Base-by-base conservation (phyloP, 257 asterid species). In the Cordia subcordata region DNA sequence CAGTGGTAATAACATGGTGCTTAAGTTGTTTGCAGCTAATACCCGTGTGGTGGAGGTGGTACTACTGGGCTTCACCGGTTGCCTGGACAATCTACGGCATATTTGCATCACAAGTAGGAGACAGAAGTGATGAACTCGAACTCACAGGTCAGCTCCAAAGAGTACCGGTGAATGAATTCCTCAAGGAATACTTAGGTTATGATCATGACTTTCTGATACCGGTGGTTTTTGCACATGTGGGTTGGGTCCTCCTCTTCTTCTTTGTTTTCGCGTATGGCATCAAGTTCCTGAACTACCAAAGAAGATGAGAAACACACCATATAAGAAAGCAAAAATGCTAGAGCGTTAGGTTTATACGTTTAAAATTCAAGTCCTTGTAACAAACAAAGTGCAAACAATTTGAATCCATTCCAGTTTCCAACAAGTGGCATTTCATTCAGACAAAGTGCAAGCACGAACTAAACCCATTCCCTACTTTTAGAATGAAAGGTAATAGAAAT, bases 31-130 rank as follows among this genome's bases (percentile, higher is more conserved):
- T 64, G 70, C 85, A 84, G 92, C 63, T 53, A 65, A 84, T 84
- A n/a, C 92, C 92, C 8, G 52, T 84, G 38, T 84, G 92, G 92
- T 81, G 92, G 92, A 84, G 92, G 62, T 84, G 92, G 92, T 84
- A 81, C 68, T 84, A 81, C 66, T 84, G 92, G 92, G 85, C 81
- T 23, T 84, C 92, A 11, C 92, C 92, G 17, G 67, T 68, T 8
- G 72, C 72, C 9, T 68, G 72, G 72, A 68, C 67, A 52, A 60
- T 68, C 15, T 68, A 68, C 22, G 72, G 72, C 13, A 60, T 68
- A 8, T 46, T 60, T 8, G 58, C 72, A 8, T 68, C 72, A 21
- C 72, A 68, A 37, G 49, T 68, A 11, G 67, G 72, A 21, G 57
- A 68, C 42, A 10, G 13, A 8, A 20, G 10, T 13, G 62, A 60